phyloP scores from a whole-genome alignment of 2,329 filamentous ascomycete species.

The Aspergillus udagawae region DNA sequence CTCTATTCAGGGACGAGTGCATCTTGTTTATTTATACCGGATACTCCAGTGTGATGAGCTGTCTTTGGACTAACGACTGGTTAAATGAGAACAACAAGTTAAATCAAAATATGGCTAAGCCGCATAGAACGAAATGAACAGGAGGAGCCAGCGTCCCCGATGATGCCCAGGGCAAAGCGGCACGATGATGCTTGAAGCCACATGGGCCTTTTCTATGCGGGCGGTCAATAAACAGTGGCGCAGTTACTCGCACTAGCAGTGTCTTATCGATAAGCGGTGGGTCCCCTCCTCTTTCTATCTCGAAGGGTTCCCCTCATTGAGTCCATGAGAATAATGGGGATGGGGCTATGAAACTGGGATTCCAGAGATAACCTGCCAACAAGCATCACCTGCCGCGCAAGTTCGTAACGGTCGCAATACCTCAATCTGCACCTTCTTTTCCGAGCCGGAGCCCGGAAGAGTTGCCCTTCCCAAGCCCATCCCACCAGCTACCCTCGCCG shows the following conservation, averaged over 20 bases:
- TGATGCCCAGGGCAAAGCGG: background rate
- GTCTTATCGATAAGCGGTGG: conserved; percentile 14
- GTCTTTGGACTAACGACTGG: background rate
- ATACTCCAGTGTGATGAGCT: background rate
- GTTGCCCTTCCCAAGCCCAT: background rate
- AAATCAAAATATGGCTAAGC: background rate
- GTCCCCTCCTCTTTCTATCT: background rate
- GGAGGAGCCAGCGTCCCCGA: background rate
- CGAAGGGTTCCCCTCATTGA: background rate
- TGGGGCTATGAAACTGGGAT: background rate
- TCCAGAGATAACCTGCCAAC: background rate
- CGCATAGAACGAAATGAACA: background rate
- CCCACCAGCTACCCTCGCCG: background rate
- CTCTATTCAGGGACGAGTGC: conserved; percentile 80
- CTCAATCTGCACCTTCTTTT: background rate
- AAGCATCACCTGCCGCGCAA: background rate
- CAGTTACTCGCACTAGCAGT: background rate
- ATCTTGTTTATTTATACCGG: conserved; percentile 49
- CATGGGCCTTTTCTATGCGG: conserved; percentile 21
- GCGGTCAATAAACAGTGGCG: conserved; percentile 20
- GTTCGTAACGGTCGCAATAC: background rate
- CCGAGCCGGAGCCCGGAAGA: background rate
- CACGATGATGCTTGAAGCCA: conserved; percentile 12
- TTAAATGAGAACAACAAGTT: background rate
- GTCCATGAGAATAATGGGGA: background rate